Evolutionary conservation across 208 protist genomes (phyloP).

Genomic region (Leishmania tropica): DNA sequence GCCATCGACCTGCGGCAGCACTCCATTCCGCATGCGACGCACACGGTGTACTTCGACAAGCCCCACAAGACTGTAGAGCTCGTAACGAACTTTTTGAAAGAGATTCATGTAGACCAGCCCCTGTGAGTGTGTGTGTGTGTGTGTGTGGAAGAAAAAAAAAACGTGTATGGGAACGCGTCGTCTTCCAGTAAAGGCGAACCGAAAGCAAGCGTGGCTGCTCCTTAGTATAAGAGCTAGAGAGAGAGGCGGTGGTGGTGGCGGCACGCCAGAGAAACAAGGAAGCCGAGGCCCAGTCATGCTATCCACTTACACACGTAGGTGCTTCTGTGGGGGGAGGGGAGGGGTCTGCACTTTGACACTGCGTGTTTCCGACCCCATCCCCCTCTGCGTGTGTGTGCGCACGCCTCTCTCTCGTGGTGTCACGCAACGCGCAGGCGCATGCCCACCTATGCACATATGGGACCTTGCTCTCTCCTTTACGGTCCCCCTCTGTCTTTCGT

Average conservation of each 20-base stretch:
- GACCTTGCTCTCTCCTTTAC: not conserved
- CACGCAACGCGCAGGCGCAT: not conserved
- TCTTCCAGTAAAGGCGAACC: not conserved
- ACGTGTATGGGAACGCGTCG: too few relatives aligned
- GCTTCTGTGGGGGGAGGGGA: too few relatives aligned
- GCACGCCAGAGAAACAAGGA: not conserved
- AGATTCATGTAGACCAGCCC: not conserved
- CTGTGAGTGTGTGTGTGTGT: conserved; percentile 16
- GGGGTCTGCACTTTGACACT: too few relatives aligned
- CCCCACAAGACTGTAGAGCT: conserved; percentile 31
- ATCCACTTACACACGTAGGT: too few relatives aligned
- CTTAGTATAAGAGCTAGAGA: not conserved
- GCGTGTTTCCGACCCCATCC: too few relatives aligned
- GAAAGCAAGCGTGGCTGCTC: not conserved
- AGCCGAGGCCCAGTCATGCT: not conserved
- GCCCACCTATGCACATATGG: not conserved
- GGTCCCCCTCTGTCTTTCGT: not conserved
- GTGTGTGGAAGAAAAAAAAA: not conserved
- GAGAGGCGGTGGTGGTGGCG: not conserved
- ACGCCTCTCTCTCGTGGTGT: too few relatives aligned
- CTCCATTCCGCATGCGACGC: conserved; percentile 46
- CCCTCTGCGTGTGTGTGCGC: too few relatives aligned
- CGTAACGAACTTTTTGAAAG: conserved; percentile 34
- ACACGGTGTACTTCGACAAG: conserved; percentile 66
- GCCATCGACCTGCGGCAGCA: conserved; percentile 40